phyloP scores from a whole-genome alignment of 768 basidiomycete genomes.

The Leccinum truebloodii region DNA sequence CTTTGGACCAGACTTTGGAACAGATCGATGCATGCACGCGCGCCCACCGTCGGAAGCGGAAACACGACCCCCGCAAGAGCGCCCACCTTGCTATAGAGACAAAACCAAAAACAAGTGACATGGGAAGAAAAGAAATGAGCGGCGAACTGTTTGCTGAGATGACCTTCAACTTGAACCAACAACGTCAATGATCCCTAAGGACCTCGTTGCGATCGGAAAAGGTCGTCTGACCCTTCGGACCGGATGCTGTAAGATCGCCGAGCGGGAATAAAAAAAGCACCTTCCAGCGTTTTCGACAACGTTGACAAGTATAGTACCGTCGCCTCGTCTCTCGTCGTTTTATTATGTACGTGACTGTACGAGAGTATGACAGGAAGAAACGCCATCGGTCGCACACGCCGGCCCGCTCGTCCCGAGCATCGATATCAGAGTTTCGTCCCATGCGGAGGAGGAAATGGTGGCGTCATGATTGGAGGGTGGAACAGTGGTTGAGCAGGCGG shows the following conservation, averaged over 20 bases:
- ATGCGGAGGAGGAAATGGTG: slow-evolving; percentile 30
- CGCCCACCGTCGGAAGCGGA: neutral
- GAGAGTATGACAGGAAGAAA: neutral
- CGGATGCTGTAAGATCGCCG: neutral
- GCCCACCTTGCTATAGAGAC: neutral
- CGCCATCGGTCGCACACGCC: neutral
- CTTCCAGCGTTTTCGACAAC: slow-evolving; percentile 14
- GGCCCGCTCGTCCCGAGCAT: slow-evolving; percentile 5
- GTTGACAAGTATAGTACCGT: neutral
- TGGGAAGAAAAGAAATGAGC: slow-evolving; percentile 15
- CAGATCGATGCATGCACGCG: slow-evolving; percentile 4
- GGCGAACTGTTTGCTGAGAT: neutral
- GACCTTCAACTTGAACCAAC: neutral
- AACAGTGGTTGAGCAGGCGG: slow-evolving; percentile 25
- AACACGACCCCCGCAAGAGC: neutral
- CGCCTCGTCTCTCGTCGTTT: neutral
- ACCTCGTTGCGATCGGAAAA: slow-evolving; percentile 4
- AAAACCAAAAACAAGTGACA: slow-evolving; percentile 7
- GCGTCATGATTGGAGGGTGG: slow-evolving; percentile 33
- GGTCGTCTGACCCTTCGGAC: neutral
- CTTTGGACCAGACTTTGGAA: neutral
- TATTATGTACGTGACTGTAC: slow-evolving; percentile 27
- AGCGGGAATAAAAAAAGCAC: neutral
- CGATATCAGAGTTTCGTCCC: slow-evolving; percentile 31
- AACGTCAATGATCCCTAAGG: neutral